Base-by-base conservation (phyloP, 2,329 filamentous ascomycete species). In the Colletotrichum chlorophyti region DNA sequence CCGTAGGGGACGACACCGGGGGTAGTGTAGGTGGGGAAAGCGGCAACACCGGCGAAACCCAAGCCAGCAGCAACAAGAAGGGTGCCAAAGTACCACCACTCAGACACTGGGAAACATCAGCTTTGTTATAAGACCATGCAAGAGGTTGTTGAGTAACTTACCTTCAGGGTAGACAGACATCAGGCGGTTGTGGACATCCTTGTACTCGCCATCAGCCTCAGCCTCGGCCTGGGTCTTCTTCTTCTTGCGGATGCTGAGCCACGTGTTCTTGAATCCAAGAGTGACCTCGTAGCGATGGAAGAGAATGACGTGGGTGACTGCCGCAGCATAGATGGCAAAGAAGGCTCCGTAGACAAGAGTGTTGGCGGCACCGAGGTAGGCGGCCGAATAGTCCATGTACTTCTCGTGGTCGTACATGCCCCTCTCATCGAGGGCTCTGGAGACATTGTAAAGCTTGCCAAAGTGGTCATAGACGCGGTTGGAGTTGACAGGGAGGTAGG, bases 11-110 rank as follows among this genome's bases (percentile, higher is more conserved):
- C 69, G 12, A 77, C 74, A 12, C 68, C 74, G 4, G 72, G 70
- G 1, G 71, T 71, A 1, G 77, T 77, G 49, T 77, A 69, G 0
- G 76, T 79, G 3, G 74, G 71, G 71, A 72, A 79, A n/a, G 66
- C 69, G 3, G 71, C 68, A 19, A 79, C 68, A 23, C 73, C 75
- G 9, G 68, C 72, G 38, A 73, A 68, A 4, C 73, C 73, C 14
- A 75, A 65, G 14, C 67, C 70, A 23, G 78, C 65, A 26, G 75
- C 70, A 3, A 71, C 48, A 5, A 71, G 40, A 3, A 77, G 66
- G 4, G 67, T 61, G 17, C 66, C 57, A 2, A 70, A 57, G 51
- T 76, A 79, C 76, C 77, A 79, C 75, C 74, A 78, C 40, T 76
- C 74, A 4, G 77, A 76, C 0, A 74, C 71, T 63, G 58, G 15